Evolutionary conservation across 2,329 filamentous ascomycete species (phyloP).

Genomic region (Xylaria sp.): DNA sequence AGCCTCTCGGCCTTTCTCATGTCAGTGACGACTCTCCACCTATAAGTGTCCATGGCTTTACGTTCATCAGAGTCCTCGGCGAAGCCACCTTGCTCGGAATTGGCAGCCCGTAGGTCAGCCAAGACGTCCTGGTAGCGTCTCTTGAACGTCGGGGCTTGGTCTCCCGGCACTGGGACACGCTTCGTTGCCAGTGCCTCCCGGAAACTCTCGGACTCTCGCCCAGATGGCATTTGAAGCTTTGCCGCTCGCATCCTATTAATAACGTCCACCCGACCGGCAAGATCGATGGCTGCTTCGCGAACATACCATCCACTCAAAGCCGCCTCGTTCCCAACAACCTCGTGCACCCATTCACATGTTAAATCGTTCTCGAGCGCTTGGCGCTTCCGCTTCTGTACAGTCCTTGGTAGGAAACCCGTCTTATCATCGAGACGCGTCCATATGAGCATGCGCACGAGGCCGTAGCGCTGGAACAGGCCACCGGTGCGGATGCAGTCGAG

Average conservation of each 20-base stretch:
- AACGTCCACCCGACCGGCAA: slow-evolving; percentile 55
- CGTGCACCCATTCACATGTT: slow-evolving; percentile 66
- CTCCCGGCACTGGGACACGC: slow-evolving; percentile 34
- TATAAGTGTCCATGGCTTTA: slow-evolving; percentile 32
- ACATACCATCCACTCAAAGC: slow-evolving; percentile 42
- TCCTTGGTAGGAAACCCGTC: slow-evolving; percentile 68
- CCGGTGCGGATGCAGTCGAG: slow-evolving; percentile 67
- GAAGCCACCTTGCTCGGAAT: slow-evolving; percentile 40
- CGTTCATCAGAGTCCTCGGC: slow-evolving; percentile 37
- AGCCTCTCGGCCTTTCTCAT: slow-evolving; percentile 31
- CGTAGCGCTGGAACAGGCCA: slow-evolving; percentile 77
- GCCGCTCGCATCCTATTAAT: slow-evolving; percentile 60
- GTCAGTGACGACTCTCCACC: slow-evolving; percentile 42
- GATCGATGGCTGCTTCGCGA: slow-evolving; percentile 62
- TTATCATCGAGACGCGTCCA: slow-evolving; percentile 75
- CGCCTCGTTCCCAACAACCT: slow-evolving; percentile 63
- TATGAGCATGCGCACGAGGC: slow-evolving; percentile 80
- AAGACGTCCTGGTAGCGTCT: slow-evolving; percentile 56
- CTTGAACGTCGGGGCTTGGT: slow-evolving; percentile 46
- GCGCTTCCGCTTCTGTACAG: slow-evolving; percentile 65
- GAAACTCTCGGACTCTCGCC: slow-evolving; percentile 55
- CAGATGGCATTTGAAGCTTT: slow-evolving; percentile 57
- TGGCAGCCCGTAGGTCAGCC: slow-evolving; percentile 49
- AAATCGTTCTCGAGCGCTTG: slow-evolving; percentile 70
- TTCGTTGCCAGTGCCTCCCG: slow-evolving; percentile 38